Conservation (phyloP, 345 rosid genomes). For the Eutrema heterophyllum region DNA sequence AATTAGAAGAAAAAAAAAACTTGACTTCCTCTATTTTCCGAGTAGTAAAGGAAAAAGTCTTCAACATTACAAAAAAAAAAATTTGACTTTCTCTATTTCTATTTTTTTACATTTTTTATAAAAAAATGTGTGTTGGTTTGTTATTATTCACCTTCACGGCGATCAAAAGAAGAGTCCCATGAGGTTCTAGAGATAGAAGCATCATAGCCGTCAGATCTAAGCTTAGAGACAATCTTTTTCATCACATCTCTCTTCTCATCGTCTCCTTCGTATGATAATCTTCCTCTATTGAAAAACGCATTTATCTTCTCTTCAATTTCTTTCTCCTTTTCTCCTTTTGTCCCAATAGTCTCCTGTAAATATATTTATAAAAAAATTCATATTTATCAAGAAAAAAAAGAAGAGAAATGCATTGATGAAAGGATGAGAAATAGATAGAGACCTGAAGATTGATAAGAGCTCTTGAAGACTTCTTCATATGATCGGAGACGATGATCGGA, state of each 20-base stretch:
- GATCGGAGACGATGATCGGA: not conserved
- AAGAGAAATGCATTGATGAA: not conserved
- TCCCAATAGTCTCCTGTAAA: slow-evolving; percentile 34
- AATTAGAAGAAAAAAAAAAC: not conserved
- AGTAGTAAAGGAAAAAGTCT: not conserved
- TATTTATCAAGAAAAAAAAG: not conserved
- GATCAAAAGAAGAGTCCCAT: slow-evolving; percentile 37
- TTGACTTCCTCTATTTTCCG: not conserved
- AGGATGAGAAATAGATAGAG: not conserved
- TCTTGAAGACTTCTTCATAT: slow-evolving; percentile 15
- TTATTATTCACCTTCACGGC: slow-evolving; percentile 24
- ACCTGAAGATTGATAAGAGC: slow-evolving; percentile 34
- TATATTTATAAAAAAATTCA: not conserved
- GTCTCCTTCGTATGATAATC: slow-evolving; percentile 19
- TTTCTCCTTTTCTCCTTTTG: slow-evolving; percentile 29
- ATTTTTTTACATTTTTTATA: not conserved
- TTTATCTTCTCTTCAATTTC: slow-evolving; percentile 33
- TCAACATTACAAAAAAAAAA: not conserved
- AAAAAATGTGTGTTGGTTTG: not conserved
- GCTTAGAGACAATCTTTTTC: slow-evolving; percentile 30
- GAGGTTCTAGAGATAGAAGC: slow-evolving; percentile 32
- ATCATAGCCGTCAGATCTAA: slow-evolving; percentile 32
- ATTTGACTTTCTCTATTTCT: too few species aligned
- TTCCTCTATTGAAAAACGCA: slow-evolving; percentile 13
- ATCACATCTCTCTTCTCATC: slow-evolving; percentile 34